Conservation (phyloP, 208 protist species). For the Balamuthia mandrillaris region DNA sequence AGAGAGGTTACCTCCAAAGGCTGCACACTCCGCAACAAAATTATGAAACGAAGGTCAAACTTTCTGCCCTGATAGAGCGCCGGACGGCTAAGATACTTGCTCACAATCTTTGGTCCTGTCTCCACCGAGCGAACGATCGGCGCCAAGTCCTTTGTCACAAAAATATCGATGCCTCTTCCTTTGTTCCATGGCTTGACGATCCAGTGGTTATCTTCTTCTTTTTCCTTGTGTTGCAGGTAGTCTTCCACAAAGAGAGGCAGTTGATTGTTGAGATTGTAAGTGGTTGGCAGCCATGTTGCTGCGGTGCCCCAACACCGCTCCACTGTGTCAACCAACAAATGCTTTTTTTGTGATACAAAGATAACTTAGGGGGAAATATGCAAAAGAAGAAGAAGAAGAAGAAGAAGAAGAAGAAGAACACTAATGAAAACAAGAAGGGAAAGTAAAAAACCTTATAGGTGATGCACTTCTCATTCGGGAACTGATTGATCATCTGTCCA, state of each 20-base stretch:
- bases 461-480: constrained; percentile 24
- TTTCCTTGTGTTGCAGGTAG: neutral
- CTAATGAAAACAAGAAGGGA: too few relatives aligned
- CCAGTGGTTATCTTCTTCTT: constrained; percentile 39
- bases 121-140: constrained; percentile 42
- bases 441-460: too few relatives aligned
- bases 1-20: too few relatives aligned
- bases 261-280: constrained; percentile 31
- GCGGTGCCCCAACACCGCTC: constrained; percentile 4
- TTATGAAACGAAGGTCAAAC: constrained; percentile 55
- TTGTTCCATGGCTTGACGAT: constrained; percentile 59
- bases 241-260: constrained; percentile 2
- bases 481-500: constrained; percentile 33
- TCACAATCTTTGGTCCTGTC: constrained; percentile 50
- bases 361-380: too few relatives aligned
- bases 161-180: constrained; percentile 45
- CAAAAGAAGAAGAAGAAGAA: too few relatives aligned
- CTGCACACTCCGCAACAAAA: constrained; percentile 43
- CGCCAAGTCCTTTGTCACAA: constrained; percentile 26
- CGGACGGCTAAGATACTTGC: constrained; percentile 41
- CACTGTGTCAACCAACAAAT: constrained; percentile 30
- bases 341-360: too few relatives aligned
- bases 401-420: too few relatives aligned
- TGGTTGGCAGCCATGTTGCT: constrained; percentile 8
- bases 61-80: constrained; percentile 35